Percentiles rank a stretch among this genome's conserved stretches.
Evolutionary conservation across 176 grass and related monocot genomes (phyloP).

Genomic region (Elymus sibiricus): DNA sequence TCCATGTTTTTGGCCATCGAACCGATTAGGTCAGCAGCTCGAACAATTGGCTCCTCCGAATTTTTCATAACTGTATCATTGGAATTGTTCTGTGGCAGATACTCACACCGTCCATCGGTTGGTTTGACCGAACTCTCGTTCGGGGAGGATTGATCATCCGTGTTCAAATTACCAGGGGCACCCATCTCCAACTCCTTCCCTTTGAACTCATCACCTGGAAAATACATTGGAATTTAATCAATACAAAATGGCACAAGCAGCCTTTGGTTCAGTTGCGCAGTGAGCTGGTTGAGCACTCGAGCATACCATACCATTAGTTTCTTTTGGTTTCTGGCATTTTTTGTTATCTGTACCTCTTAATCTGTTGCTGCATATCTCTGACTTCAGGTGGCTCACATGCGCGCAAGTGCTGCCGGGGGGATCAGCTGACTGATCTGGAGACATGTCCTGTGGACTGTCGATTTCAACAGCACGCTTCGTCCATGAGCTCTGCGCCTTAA

Average conservation of each 20-base stretch:
- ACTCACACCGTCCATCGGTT: slow-evolving; percentile 28
- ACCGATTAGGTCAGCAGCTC: slow-evolving; percentile 69
- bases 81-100: slow-evolving; percentile 16
- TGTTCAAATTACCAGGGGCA: slow-evolving; percentile 35
- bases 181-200: slow-evolving; percentile 76
- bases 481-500: slow-evolving; percentile 69
- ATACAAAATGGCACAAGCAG: neutral
- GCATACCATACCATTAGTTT: slow-evolving; percentile 49
- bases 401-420: slow-evolving; percentile 78
- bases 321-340: slow-evolving; percentile 48
- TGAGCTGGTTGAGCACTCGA: slow-evolving; percentile 14
- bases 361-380: slow-evolving; percentile 52
- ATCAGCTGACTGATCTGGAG: slow-evolving; percentile 61
- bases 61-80: slow-evolving; percentile 35
- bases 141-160: slow-evolving; percentile 24
- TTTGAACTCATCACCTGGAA: slow-evolving; percentile 63
- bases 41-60: slow-evolving; percentile 39
- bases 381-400: slow-evolving; percentile 58
- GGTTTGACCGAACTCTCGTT: slow-evolving; percentile 30
- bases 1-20: slow-evolving; percentile 54
- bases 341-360: slow-evolving; percentile 31
- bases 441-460: slow-evolving; percentile 63
- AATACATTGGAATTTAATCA: slow-evolving; percentile 5
- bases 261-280: neutral
- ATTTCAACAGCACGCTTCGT: slow-evolving; percentile 74